phyloP scores from a whole-genome alignment of 352 stramenopile species.

The Globisporangium echinulatum region DNA sequence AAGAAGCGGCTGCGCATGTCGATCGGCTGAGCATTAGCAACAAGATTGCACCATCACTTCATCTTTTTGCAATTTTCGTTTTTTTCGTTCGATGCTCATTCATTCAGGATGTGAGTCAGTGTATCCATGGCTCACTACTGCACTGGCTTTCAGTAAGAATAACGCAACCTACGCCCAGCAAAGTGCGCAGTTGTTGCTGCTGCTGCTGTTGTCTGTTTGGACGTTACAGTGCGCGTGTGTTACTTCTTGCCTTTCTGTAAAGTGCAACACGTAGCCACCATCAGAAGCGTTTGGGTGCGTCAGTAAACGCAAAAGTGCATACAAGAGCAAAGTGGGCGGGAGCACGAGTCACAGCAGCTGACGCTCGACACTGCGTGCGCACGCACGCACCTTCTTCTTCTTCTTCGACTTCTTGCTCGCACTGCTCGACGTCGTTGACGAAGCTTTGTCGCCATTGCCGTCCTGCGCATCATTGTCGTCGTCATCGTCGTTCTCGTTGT shows the following conservation, averaged over 20 bases:
- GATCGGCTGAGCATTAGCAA: conserved; percentile 1
- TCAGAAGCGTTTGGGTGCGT: neutral
- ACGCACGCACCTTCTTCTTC: conserved; percentile 53
- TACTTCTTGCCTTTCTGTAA: conserved; percentile 46
- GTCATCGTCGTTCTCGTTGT: conserved; percentile 23
- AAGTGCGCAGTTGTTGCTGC: too few relatives aligned
- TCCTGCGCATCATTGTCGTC: conserved; percentile 21
- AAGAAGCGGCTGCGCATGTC: conserved; percentile 20
- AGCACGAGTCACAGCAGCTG: neutral
- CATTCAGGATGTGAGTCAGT: too few relatives aligned
- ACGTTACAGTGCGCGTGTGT: too few relatives aligned
- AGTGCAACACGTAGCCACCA: conserved; percentile 1
- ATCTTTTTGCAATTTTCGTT: too few relatives aligned
- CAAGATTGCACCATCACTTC: too few relatives aligned
- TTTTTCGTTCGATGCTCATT: too few relatives aligned
- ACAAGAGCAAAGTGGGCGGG: neutral
- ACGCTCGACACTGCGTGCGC: neutral
- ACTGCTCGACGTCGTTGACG: conserved; percentile 20
- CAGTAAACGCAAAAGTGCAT: too few relatives aligned
- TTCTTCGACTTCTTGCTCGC: conserved; percentile 55
- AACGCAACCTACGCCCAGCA: too few relatives aligned
- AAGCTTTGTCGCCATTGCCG: conserved; percentile 11
- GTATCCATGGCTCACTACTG: too few relatives aligned
- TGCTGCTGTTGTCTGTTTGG: too few relatives aligned
- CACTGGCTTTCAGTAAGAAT: too few relatives aligned